Conservation (phyloP, 495 filamentous ascomycete species). For the Umbilicaria muhlenbergii region DNA sequence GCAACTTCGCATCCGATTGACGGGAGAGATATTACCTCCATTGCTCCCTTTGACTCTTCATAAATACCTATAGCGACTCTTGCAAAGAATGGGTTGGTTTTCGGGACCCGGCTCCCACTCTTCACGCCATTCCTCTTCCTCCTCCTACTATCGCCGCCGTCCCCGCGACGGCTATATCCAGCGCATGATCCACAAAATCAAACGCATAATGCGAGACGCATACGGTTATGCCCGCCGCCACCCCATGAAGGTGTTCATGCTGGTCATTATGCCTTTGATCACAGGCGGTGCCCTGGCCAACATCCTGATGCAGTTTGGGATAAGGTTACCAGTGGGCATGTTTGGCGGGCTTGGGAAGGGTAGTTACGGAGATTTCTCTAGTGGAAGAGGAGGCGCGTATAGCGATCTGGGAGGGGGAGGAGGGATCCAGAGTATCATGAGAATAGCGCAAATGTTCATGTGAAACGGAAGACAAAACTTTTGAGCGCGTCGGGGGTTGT, state of each 20-base stretch:
- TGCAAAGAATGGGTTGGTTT: no score
- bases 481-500: no score
- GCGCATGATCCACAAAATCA: constrained; percentile 52
- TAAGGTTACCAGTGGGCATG: constrained; percentile 49
- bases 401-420: constrained; percentile 13
- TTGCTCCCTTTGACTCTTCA: no score
- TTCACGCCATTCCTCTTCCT: constrained; percentile 24
- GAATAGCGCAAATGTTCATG: constrained; percentile 49
- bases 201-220: constrained; percentile 57
- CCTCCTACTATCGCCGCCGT: constrained; percentile 41
- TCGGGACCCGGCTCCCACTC: neutral
- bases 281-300: constrained; percentile 63
- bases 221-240: constrained; percentile 60
- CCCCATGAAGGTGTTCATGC: constrained; percentile 69
- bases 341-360: constrained; percentile 31
- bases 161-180: constrained; percentile 63
- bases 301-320: constrained; percentile 56
- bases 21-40: no score
- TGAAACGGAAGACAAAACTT: constrained; percentile 13
- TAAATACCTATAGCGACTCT: no score
- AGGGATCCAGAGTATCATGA: constrained; percentile 34
- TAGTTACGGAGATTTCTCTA: constrained; percentile 12
- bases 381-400: constrained; percentile 1
- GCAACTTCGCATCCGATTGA: no score
- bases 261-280: constrained; percentile 71